Percentiles rank a stretch among this genome's conserved stretches.
These are phyloP conservation scores for Zopfia rhizophila DNA, from an alignment of 2,329 filamentous ascomycete genomes.

Conservation along the genomic window DNA sequence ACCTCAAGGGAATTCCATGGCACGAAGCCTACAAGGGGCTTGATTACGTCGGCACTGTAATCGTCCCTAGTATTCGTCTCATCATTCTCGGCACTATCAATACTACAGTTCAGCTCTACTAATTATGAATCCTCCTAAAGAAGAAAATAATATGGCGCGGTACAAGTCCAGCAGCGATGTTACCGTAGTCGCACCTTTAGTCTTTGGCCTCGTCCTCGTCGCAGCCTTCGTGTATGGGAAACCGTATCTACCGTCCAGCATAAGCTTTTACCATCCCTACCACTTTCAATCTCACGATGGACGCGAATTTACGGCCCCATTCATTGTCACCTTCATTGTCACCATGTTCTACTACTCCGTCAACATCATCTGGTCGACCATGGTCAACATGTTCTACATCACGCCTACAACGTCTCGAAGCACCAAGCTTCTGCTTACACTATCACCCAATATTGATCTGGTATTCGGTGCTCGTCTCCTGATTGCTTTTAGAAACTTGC, in stretches of 20 bases:
- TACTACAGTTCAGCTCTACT: constrained; percentile 34
- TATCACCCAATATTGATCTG: constrained; percentile 61
- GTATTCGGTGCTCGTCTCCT: constrained; percentile 56
- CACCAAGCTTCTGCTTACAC: constrained; percentile 52
- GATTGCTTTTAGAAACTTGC: constrained; percentile 53
- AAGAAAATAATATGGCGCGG: too few species aligned
- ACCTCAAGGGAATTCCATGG: constrained; percentile 39
- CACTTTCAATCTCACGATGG: constrained; percentile 60
- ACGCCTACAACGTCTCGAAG: constrained; percentile 39
- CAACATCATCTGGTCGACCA: constrained; percentile 60
- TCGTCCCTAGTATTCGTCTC: constrained; percentile 38
- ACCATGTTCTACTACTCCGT: constrained; percentile 65
- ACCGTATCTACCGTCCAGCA: constrained; percentile 34
- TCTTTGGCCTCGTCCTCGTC: constrained; percentile 46
- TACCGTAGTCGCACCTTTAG: constrained; percentile 44
- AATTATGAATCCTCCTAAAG: too few species aligned
- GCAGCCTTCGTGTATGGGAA: constrained; percentile 37
- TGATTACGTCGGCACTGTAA: constrained; percentile 43
- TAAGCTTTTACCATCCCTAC: constrained; percentile 53
- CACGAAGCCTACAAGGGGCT: constrained; percentile 38
- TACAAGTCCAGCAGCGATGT: constrained; percentile 34
- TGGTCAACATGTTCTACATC: constrained; percentile 60
- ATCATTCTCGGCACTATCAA: constrained; percentile 48
- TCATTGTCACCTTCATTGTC: constrained; percentile 58
- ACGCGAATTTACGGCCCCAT: constrained; percentile 60